Conservation (phyloP, 2,329 filamentous ascomycete genomes). For the Fusarium subglutinans region DNA sequence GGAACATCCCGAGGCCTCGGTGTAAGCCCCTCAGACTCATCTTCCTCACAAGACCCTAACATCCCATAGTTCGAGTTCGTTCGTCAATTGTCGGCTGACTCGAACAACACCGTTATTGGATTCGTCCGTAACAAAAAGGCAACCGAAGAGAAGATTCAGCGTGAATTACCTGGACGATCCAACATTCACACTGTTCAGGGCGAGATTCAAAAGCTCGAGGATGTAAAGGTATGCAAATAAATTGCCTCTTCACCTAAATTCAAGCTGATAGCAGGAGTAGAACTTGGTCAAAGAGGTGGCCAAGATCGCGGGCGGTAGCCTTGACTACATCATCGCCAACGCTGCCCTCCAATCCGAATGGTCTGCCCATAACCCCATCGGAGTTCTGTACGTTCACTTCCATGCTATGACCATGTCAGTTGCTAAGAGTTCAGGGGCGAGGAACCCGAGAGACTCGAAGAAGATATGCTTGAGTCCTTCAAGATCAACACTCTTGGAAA, state of each 20-base stretch:
- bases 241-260: fast-evolving
- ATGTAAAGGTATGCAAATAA: slow-evolving; percentile 6
- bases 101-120: slow-evolving; percentile 53
- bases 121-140: slow-evolving; percentile 55
- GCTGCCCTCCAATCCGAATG: slow-evolving; percentile 49
- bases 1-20: slow-evolving; percentile 36
- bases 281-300: slow-evolving; percentile 39
- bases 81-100: slow-evolving; percentile 52
- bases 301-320: slow-evolving; percentile 48
- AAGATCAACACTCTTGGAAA: slow-evolving; percentile 62
- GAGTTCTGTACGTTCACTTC: slow-evolving; percentile 23
- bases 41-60: fast-evolving
- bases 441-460: slow-evolving; percentile 15
- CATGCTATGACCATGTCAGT: fast-evolving
- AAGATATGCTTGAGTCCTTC: slow-evolving; percentile 42
- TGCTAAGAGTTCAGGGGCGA: not conserved
- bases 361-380: slow-evolving; percentile 35
- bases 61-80: slow-evolving; percentile 47
- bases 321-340: slow-evolving; percentile 65
- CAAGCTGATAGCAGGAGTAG: not conserved
- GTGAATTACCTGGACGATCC: slow-evolving; percentile 41
- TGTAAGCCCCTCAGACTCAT: not conserved
- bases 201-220: slow-evolving; percentile 6
- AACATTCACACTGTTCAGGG: slow-evolving; percentile 30
- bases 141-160: slow-evolving; percentile 50